phyloP scores from a whole-genome alignment of 306 rosid species.

The Geum urbanum region DNA sequence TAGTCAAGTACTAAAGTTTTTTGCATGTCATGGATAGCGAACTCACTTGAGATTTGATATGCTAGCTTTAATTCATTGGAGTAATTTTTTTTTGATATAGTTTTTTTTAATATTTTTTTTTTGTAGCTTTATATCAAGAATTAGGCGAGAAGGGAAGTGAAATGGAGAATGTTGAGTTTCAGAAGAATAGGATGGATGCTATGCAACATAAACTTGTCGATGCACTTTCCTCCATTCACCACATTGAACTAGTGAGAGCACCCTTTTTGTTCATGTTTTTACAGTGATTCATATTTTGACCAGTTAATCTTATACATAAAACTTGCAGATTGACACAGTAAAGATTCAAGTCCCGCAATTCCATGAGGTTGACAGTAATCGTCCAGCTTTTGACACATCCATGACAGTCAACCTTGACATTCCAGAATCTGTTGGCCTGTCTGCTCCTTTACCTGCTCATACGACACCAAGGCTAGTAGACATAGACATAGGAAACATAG shows the following conservation, averaged over 20 bases:
- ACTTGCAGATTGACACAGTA: slow-evolving; percentile 59
- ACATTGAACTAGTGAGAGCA: slow-evolving; percentile 72
- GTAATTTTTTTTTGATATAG: background rate
- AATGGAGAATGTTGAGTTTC: slow-evolving; percentile 85
- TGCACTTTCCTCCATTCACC: slow-evolving; percentile 79
- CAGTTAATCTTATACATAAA: slow-evolving; percentile 20
- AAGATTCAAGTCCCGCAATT: slow-evolving; percentile 50
- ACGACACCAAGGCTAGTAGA: slow-evolving; percentile 71
- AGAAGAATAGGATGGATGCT: slow-evolving; percentile 57
- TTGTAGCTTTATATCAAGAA: slow-evolving; percentile 77
- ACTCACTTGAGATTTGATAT: background rate
- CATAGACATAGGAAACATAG: slow-evolving; percentile 48
- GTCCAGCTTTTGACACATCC: slow-evolving; percentile 48
- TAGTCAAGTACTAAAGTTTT: background rate
- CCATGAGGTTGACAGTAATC: slow-evolving; percentile 51
- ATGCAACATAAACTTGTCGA: slow-evolving; percentile 70
- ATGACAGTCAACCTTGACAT: slow-evolving; percentile 68
- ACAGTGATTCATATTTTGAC: background rate
- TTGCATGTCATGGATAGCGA: background rate
- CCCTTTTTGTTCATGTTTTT: slow-evolving; percentile 6
- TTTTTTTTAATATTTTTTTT: slow-evolving; percentile 15
- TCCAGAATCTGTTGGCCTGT: slow-evolving; percentile 85
- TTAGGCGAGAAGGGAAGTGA: slow-evolving; percentile 85
- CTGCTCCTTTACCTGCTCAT: slow-evolving; percentile 46
- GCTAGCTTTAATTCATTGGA: background rate